Base-by-base conservation (phyloP, 1,284 basidiomycete species). In the Austroboletus novae-zelandiae region DNA sequence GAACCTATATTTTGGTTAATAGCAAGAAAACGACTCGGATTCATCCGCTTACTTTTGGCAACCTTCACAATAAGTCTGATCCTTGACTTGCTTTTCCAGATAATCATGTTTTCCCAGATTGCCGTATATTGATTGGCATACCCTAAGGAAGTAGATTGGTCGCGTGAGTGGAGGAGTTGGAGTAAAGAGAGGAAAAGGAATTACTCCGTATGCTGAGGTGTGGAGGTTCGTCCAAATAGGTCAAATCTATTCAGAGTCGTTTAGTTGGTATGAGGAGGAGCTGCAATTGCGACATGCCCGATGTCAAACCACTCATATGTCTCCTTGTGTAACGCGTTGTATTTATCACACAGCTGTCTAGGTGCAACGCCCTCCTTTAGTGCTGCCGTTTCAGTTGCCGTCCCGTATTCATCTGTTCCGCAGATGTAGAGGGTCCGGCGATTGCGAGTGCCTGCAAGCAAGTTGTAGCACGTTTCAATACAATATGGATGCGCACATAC, bases 331-430 rank as follows among this genome's bases (percentile, higher is more conserved):
- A 98, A 76, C 29, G 81, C 78, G 65, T 96, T 77, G 70, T 98
- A 98, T 74, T 98, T 97, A 72, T 97, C 93, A 69, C 94, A 97
- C 4, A 99, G 79, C 64, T 90, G 84, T 59, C 81, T 77, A 0
- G 97, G 94, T 8, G 91, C 86, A 25, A 98, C 75, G 1, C 89
- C 87, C 68, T 99, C 97, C 68, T 98, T 97, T 52, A 98, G 71
- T 4, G 96, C 97, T 72, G 97, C 91, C 2, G 95, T 98, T 77
- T 99, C 96, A 1, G 97, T 98, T 0, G 96, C 96, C 2, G 96
- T 99, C 31, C 96, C 96, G 64, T 99, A 99, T 72, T 99, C 96
- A 68, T 99, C 96, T 6, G 97, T 99, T 42, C 97, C 97, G 69
- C 97, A 99, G 56, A 99, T 82, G 70, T 95, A 92, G 6, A 86